Conservation (phyloP, 1,139 yeast genomes). For the Kodamaea ohmeri region DNA sequence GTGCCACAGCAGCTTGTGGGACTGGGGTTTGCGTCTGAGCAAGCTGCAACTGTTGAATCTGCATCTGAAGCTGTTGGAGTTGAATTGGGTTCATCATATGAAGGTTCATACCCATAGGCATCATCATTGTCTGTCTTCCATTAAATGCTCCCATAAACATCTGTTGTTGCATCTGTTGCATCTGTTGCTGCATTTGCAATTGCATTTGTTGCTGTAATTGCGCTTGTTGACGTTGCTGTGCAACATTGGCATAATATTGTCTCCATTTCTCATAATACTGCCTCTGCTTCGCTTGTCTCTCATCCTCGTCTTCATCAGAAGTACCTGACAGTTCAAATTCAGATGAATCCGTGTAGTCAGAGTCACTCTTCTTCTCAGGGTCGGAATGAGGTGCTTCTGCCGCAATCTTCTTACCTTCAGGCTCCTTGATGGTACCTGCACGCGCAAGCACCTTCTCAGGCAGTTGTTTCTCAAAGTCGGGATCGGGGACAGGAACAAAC, state of each 20-base stretch:
- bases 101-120: conserved; percentile 12
- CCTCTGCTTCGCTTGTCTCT: conserved; percentile 17
- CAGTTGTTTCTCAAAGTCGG: conserved; percentile 6
- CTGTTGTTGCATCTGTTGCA: conserved; percentile 17
- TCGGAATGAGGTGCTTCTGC: conserved; percentile 9
- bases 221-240: conserved; percentile 24
- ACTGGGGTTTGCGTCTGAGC: conserved; percentile 12
- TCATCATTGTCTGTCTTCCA: conserved; percentile 15
- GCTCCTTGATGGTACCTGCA: conserved; percentile 5
- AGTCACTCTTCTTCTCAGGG: conserved; percentile 5
- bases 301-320: conserved; percentile 20
- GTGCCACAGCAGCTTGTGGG: conserved; percentile 7
- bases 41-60: conserved; percentile 14
- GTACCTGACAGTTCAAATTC: conserved; percentile 14
- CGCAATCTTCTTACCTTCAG: conserved; percentile 4
- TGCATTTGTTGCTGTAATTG: conserved; percentile 17
- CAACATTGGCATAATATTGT: conserved; percentile 27
- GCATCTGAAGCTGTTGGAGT: conserved; percentile 13
- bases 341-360: conserved; percentile 14
- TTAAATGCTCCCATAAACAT: conserved; percentile 12
- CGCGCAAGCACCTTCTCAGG: conserved; percentile 7
- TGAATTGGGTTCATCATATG: conserved; percentile 14
- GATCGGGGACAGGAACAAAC: conserved; percentile 3
- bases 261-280: conserved; percentile 31
- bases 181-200: conserved; percentile 16